Evolutionary conservation across 164 flowering plant species (phyloP).

Genomic region (Vitis rupestris): DNA sequence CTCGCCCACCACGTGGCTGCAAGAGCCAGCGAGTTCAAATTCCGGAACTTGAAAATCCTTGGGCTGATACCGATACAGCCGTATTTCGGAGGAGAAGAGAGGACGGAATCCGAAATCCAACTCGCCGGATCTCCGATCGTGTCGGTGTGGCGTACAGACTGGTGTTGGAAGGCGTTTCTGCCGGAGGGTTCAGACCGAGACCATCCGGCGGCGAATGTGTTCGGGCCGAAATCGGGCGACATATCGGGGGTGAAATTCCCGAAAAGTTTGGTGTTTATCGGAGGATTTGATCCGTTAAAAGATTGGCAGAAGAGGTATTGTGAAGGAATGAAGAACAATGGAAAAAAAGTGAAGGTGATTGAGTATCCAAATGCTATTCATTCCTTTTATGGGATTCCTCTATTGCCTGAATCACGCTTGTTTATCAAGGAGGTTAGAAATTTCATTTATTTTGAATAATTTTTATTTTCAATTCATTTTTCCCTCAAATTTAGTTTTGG

Average conservation of each 20-base stretch:
- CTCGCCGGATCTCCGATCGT: constrained; percentile 10
- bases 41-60: constrained; percentile 4
- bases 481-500: too few species aligned
- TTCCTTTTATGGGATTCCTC: constrained; percentile 25
- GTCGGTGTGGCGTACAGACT: constrained; percentile 13
- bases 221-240: constrained; percentile 18
- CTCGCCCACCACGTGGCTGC: constrained; percentile 25
- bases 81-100: constrained; percentile 33
- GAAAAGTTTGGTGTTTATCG: constrained; percentile 24
- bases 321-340: constrained; percentile 21
- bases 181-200: constrained; percentile 39
- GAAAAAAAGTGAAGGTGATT: constrained; percentile 18
- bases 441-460: constrained; percentile 6
- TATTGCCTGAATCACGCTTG: constrained; percentile 20
- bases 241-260: constrained; percentile 23
- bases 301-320: constrained; percentile 32
- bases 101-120: constrained; percentile 32
- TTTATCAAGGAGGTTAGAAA: constrained; percentile 10
- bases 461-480: too few species aligned
- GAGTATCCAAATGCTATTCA: constrained; percentile 27
- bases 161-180: constrained; percentile 31
- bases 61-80: constrained; percentile 27
- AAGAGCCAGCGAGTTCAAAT: constrained; percentile 1
- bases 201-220: constrained; percentile 31
- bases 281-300: constrained; percentile 29